Evolutionary conservation across 1,284 basidiomycete genomes (phyloP).

Genomic region (Blastosporella zonata): DNA sequence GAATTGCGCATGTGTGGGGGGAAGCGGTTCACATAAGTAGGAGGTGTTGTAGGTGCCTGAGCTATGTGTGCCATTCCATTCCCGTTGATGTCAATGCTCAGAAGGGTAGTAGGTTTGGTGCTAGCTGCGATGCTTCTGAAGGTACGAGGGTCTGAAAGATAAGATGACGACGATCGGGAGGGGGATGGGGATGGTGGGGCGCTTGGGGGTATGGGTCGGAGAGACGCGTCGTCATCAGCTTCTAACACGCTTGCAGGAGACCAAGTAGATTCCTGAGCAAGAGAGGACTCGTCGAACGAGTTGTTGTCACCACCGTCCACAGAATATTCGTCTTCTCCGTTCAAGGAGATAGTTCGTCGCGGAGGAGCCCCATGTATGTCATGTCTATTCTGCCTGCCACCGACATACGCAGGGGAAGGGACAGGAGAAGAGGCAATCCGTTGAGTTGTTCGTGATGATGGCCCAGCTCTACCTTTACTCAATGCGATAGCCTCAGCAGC

Average conservation of each 20-base stretch:
- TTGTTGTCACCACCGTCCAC: conserved; percentile 44
- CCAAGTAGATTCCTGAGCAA: conserved; percentile 68
- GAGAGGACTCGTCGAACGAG: conserved; percentile 51
- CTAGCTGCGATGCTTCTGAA: conserved; percentile 82
- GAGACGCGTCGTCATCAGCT: conserved; percentile 88
- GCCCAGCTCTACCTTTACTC: conserved; percentile 27
- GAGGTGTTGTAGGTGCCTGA: conserved; percentile 67
- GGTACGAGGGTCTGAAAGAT: conserved; percentile 75
- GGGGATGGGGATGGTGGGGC: conserved; percentile 81
- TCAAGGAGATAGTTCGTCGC: conserved; percentile 62
- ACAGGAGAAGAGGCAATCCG: conserved; percentile 41
- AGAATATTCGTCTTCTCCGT: conserved; percentile 49
- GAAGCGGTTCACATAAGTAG: conserved; percentile 47
- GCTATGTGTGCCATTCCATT: conserved; percentile 89
- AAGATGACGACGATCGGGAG: conserved; percentile 75
- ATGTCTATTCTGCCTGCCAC: conserved; percentile 32
- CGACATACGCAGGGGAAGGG: conserved; percentile 28
- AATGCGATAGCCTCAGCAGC: conserved; percentile 24
- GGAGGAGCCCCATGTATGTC: conserved; percentile 34
- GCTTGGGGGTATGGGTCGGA: conserved; percentile 84
- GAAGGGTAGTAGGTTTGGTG: conserved; percentile 92
- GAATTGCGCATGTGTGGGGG: conserved; percentile 55
- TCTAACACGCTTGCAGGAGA: conserved; percentile 69
- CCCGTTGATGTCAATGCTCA: conserved; percentile 80
- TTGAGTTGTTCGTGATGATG: conserved; percentile 28